These are phyloP conservation scores for Cornus suecica DNA, from an alignment of 148 eudicot species.

Conservation along the genomic window DNA sequence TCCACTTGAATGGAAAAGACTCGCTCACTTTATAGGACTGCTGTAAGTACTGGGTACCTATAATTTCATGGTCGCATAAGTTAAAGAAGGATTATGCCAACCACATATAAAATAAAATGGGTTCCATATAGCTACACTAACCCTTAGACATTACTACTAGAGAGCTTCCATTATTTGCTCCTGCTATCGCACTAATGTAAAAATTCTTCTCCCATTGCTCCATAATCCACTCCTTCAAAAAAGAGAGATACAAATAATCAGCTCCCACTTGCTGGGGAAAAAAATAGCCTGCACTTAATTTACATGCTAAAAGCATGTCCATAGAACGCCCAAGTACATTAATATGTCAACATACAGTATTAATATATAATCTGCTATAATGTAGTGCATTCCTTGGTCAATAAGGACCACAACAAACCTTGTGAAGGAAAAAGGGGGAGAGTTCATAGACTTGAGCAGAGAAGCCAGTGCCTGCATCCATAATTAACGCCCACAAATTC, in stretches of 20 bases:
- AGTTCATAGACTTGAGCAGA: constrained; percentile 74
- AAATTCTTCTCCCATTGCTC: constrained; percentile 97
- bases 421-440: constrained; percentile 78
- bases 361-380: background rate
- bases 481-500: constrained; percentile 86
- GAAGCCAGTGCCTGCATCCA: constrained; percentile 99
- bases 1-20: constrained; percentile 32
- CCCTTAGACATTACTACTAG: constrained; percentile 94
- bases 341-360: background rate
- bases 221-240: constrained; percentile 87
- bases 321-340: background rate
- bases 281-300: background rate
- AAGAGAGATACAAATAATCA: constrained; percentile 7
- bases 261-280: too few species aligned
- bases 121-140: constrained; percentile 19
- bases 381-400: background rate
- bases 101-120: background rate
- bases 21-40: constrained; percentile 98
- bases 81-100: background rate
- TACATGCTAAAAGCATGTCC: background rate
- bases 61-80: constrained; percentile 4
- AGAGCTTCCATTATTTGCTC: constrained; percentile 79
- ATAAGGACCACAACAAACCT: constrained; percentile 37
- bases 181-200: constrained; percentile 88
- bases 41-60: constrained; percentile 79